These are phyloP conservation scores for Umbellularia californica DNA, from an alignment of 164 flowering plant genomes.

Conservation along the genomic window DNA sequence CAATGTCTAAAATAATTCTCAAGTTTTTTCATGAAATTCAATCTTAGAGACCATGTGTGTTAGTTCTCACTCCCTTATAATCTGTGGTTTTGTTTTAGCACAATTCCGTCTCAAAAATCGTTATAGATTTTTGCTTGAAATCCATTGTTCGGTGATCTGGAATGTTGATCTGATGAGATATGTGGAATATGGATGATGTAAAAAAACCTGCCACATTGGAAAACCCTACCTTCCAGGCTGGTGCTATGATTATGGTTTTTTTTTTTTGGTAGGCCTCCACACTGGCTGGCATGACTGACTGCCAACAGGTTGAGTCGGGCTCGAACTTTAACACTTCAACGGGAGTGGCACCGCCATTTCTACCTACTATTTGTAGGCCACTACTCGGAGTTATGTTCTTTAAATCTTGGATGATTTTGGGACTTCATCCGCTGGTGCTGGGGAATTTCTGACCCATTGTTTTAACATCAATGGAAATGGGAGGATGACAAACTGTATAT, in stretches of 20 bases:
- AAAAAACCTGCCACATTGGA: neutral
- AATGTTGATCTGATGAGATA: neutral
- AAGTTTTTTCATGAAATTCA: too few species aligned
- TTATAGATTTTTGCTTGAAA: neutral
- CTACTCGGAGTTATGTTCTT: neutral
- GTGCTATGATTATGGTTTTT: too few species aligned
- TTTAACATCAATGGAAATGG: neutral
- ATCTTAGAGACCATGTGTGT: neutral
- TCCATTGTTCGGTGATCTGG: neutral
- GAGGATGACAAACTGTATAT: neutral
- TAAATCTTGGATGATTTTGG: neutral
- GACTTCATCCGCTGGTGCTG: neutral
- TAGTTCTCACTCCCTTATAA: neutral
- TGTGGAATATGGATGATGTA: neutral
- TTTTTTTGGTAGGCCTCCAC: too few species aligned
- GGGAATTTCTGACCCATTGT: neutral
- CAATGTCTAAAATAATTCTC: neutral
- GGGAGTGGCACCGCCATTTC: too few species aligned
- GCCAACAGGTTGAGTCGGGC: too few species aligned
- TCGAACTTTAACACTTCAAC: too few species aligned
- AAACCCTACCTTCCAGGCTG: neutral
- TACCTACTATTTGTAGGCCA: neutral
- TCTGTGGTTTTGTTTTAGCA: neutral
- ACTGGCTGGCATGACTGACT: too few species aligned
- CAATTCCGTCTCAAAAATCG: too few species aligned